Base-by-base conservation (phyloP, 148 eudicot species). In the Pouteria glomerata region DNA sequence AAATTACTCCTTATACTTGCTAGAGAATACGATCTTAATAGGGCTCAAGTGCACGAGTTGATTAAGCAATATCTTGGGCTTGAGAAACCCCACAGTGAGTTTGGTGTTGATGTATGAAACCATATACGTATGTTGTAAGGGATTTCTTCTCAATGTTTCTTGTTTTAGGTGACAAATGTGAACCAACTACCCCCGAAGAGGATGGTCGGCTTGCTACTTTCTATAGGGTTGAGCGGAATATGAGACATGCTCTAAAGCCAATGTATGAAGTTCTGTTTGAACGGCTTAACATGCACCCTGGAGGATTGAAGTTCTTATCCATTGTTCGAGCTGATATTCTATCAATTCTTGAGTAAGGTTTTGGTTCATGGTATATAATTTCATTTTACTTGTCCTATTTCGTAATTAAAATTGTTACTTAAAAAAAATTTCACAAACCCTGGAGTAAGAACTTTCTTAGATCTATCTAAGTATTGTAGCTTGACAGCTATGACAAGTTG, bases 191-290 rank as follows among this genome's bases (percentile, higher is more conserved):
- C 41, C 71, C 76, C 45, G 90, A 89, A 66, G 90, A 84, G 65
- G 97, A 94, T 52, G 89, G 84, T 35, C 56, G 78, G 27, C 78
- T 85, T 55, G 86, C 96, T 16, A 81, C 87, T 62, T 90, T 91
- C 67, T 90, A 92, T 68, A 80, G 99, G 79, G 85, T 88, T 45
- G 99, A 95, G 83, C 79, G 84, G 58, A 88, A 83, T 75, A 81
- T 95, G 87, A 88, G 96, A 71, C 88, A 88, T 41, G 87, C 97
- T 65, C 87, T 95, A 70, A 93, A 88, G 81, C 99, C 99, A 67
- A 80, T 69, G 66, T 92, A 95, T 79, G 96, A 89, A 66, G 82
- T 76, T 82, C 85, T 95, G 34, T 95, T 95, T 73, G 96, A 95
- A 73, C 81, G 96, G 76, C 79, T 95, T 66, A 95, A 95, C 75